Conservation (phyloP, 2,329 filamentous ascomycete genomes). For the Domatiomyces globalis region DNA sequence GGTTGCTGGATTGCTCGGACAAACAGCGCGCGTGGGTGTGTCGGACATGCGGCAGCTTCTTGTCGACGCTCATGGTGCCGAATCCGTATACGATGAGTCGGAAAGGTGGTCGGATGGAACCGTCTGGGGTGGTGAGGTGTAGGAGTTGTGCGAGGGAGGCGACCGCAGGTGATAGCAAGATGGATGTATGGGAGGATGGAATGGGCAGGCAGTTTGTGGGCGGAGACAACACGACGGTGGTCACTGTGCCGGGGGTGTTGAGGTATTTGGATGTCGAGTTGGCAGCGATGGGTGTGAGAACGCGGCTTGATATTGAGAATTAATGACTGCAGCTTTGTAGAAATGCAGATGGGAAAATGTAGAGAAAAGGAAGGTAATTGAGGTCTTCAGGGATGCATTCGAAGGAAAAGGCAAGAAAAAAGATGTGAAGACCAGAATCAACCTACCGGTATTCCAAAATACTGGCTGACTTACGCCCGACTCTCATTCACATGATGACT, state of each 20-base stretch:
- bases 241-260: conserved; percentile 83
- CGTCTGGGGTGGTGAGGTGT: conserved; percentile 54
- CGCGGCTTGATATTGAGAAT: conserved; percentile 70
- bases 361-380: background rate
- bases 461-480: too few relatives aligned
- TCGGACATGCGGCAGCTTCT: conserved; percentile 74
- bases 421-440: too few relatives aligned
- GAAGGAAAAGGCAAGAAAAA: background rate
- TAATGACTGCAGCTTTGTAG: conserved; percentile 3
- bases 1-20: conserved; percentile 93
- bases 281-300: conserved; percentile 86
- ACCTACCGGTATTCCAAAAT: too few relatives aligned
- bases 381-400: background rate
- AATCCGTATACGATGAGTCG: conserved; percentile 13
- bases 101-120: conserved; percentile 29
- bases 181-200: conserved; percentile 75
- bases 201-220: conserved; percentile 71
- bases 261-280: conserved; percentile 91
- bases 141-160: conserved; percentile 60
- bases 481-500: conserved; percentile 4
- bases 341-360: background rate
- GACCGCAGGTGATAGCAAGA: conserved; percentile 50
- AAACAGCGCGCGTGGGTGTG: conserved; percentile 84
- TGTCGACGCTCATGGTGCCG: conserved; percentile 57
- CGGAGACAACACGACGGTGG: conserved; percentile 77